Percentiles rank a stretch among this genome's conserved stretches.
These are phyloP conservation scores for Lasiosphaeria hispida DNA, from an alignment of 495 filamentous ascomycete genomes.

Conservation along the genomic window DNA sequence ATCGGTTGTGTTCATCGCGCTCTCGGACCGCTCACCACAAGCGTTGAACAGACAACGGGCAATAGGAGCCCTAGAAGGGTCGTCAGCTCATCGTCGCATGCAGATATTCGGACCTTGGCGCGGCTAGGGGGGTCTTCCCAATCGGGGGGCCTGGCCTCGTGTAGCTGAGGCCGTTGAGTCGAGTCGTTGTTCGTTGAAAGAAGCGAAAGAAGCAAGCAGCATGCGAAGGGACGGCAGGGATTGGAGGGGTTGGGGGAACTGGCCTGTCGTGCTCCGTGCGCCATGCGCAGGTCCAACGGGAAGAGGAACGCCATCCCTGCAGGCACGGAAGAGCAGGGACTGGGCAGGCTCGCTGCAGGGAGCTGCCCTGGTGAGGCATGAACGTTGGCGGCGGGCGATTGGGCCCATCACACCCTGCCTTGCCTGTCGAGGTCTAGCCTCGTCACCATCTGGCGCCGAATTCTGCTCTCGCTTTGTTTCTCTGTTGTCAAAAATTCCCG, in stretches of 20 bases:
- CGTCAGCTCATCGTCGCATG: background rate
- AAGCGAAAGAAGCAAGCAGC: no score
- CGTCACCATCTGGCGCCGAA: background rate
- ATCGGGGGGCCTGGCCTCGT: no score
- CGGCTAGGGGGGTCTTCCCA: background rate
- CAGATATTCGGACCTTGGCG: constrained; percentile 4
- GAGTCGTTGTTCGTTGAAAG: no score
- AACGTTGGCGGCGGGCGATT: background rate
- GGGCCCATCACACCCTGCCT: background rate
- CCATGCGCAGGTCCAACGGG: no score
- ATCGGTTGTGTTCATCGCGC: background rate
- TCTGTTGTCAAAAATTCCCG: background rate
- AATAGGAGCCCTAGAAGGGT: background rate
- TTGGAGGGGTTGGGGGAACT: no score
- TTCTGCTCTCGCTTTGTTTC: background rate
- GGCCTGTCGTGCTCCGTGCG: no score
- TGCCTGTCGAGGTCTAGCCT: background rate
- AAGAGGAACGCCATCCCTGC: no score
- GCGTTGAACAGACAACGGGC: no score
- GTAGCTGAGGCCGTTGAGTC: no score
- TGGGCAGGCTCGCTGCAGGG: no score
- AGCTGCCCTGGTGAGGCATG: background rate
- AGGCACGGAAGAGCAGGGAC: no score
- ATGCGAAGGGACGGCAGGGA: no score
- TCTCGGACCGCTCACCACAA: background rate